A percentile compares a stretch with the other conserved stretches of the same genome.
Evolutionary conservation across 2,329 filamentous ascomycete genomes (phyloP).

Genomic region (Helotiales sp.): DNA sequence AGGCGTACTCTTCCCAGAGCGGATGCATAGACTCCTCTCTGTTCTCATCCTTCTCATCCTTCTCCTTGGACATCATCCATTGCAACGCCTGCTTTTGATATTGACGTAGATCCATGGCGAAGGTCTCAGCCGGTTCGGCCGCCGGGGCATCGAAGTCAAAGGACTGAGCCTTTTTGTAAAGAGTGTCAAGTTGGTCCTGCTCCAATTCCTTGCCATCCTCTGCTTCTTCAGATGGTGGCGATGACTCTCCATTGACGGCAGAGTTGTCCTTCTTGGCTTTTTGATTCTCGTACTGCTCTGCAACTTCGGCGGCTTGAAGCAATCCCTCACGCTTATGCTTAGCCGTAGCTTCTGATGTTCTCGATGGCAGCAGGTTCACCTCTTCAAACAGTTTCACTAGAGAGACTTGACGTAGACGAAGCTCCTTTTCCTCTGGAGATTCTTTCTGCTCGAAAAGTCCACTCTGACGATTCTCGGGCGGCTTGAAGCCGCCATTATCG

Average conservation of each 20-base stretch:
- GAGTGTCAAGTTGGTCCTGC: constrained; percentile 89
- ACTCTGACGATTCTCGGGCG: constrained; percentile 71
- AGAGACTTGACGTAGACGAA: constrained; percentile 84
- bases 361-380: constrained; percentile 79
- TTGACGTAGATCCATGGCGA: constrained; percentile 81
- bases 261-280: constrained; percentile 44
- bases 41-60: constrained; percentile 68
- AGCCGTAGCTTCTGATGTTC: constrained; percentile 73
- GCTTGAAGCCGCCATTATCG: constrained; percentile 63
- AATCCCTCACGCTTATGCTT: constrained; percentile 84
- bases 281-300: constrained; percentile 74
- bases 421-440: constrained; percentile 79
- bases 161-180: constrained; percentile 95
- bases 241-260: constrained; percentile 41
- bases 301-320: constrained; percentile 84
- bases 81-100: constrained; percentile 95
- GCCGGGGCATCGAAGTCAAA: constrained; percentile 94
- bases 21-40: constrained; percentile 90
- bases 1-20: constrained; percentile 93
- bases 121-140: constrained; percentile 80
- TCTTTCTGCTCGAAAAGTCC: constrained; percentile 85
- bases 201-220: constrained; percentile 92
- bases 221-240: constrained; percentile 59
- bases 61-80: constrained; percentile 97
- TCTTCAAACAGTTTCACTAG: constrained; percentile 89